Base-by-base conservation (phyloP, 2,329 filamentous ascomycete species). In the Phyllosticta ampelicida region DNA sequence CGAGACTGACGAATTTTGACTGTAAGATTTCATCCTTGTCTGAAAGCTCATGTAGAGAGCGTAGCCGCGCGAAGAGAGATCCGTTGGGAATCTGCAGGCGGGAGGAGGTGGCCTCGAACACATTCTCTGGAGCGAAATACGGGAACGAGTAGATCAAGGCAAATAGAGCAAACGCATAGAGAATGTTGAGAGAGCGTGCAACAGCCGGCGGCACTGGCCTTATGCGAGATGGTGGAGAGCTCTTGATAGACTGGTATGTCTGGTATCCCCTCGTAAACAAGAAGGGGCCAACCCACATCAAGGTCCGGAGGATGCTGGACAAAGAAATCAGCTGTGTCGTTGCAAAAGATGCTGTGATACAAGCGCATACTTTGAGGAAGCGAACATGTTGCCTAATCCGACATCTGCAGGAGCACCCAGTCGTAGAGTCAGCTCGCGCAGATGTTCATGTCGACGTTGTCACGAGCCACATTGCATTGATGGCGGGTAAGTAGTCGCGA, bases 31-130 rank as follows among this genome's bases (percentile, higher is more conserved):
- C 77, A 73, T 97, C 91, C 11, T 70, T 60, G 0, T 73, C 62
- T 0, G 82, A 85, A 2, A 89, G 77, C 0, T 79, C 75, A 6
- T 51, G 55, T 1, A 86, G 67, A 1, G 78, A 71, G 3, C 79
- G 73, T 9, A 97, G 79, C 16, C 92, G 87, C 60, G 81, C 83
- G 72, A 96, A 94, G 61, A 97, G 80, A 30, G 95, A 85, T 67
- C 92, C 88, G 49, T 83, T 86, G n/a, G 90, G 85, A 49, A 88
- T 92, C 66, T 90, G 87, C 18, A 97, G 83, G 30, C 91, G 88
- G 54, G 89, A 94, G 59, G 84, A 78, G 0, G 92, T 96, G 18
- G 77, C 72, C 28, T 72, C 68, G 78, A 97, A 96, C 71, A 97
- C 77, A 74, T 96, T 96, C 69, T 89, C 84, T 4, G 88, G 86